Evolutionary conservation across 805 yeast species (phyloP), one percentile per base, ranked within the genome.

Genomic region (Cyberlindnera xishuangbannaensis): DNA sequence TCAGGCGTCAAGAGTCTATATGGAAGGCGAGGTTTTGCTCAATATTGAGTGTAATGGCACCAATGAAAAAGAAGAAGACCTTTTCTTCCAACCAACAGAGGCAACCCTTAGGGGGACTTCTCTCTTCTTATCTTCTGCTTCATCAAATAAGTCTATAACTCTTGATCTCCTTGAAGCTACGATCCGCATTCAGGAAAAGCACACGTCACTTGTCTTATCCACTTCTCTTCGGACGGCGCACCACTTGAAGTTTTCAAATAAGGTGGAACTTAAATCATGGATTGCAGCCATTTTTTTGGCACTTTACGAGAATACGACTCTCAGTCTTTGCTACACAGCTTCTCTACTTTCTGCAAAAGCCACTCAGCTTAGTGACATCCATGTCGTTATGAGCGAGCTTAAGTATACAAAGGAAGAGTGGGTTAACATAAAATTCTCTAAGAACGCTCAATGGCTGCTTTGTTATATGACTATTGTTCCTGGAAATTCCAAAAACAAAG

Each of bases 261-360:
- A 37, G 2, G 25, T 33, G 7, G 19, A 27, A 4, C 36, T 53
- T 7, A 45, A 47, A 19, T 26, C 28, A 30, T 69, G 74, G 73
- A 58, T 72, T 14, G 58, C 76, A 2, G 71, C 77, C 4, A 51
- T 78, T 22, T 58, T 67, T 31, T 52, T 78, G 29, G 57, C 79
- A n/a, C 71, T 68, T 42, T 78, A 61, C 48, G 86, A 78, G 53
- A 69, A 61, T 44, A 63, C 65, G 14, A 67, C 71, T 30, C 59
- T 78, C 33, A 76, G 72, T 47, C 81, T 77, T 54, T 68, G 77
- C 15, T 78, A 71, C 48, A 77, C 84, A 0, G 86, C 83, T 6
- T 81, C 77, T 3, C 56, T 78, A 21, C 53, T 78, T 21, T 71
- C 81, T 7, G 56, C 73, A 7, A 76, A 73, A 43, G 85, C 80